A percentile compares a stretch with the other conserved stretches of the same genome.
Evolutionary conservation across 352 stramenopile genomes (phyloP).

Genomic region (Pythium aquatile): DNA sequence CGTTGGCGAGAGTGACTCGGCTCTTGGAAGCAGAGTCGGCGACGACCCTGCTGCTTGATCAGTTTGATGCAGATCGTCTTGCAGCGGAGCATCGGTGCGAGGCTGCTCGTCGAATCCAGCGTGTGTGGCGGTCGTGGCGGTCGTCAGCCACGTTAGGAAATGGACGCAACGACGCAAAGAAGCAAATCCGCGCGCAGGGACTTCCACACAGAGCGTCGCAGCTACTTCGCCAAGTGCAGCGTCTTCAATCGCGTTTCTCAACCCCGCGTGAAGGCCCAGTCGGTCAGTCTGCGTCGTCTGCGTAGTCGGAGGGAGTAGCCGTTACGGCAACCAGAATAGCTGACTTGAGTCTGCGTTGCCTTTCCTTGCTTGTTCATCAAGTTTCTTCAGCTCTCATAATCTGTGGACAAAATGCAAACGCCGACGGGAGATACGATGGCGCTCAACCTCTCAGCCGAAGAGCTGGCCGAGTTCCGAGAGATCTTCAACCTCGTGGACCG

Average conservation of each 20-base stretch:
- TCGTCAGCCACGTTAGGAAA: background rate
- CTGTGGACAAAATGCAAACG: too few relatives aligned
- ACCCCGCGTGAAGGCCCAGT: background rate
- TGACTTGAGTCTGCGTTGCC: background rate
- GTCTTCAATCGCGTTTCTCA: background rate
- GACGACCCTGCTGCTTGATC: background rate
- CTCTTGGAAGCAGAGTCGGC: background rate
- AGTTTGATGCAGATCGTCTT: background rate
- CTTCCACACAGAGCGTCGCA: background rate
- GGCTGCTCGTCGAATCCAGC: conserved; percentile 8
- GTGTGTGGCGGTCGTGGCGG: background rate
- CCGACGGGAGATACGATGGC: conserved; percentile 33
- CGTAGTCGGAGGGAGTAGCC: background rate
- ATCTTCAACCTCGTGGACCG: conserved; percentile 95
- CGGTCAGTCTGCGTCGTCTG: background rate
- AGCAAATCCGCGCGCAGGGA: background rate
- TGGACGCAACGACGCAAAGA: background rate
- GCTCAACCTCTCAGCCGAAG: conserved; percentile 66
- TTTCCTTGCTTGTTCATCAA: background rate
- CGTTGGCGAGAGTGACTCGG: background rate
- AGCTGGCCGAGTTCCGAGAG: conserved; percentile 91
- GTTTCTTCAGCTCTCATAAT: background rate
- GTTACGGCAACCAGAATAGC: background rate
- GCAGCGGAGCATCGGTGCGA: background rate
- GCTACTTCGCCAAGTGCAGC: background rate